Base-by-base conservation (phyloP, 78 protist species). In the Protostelium mycophagum region DNA sequence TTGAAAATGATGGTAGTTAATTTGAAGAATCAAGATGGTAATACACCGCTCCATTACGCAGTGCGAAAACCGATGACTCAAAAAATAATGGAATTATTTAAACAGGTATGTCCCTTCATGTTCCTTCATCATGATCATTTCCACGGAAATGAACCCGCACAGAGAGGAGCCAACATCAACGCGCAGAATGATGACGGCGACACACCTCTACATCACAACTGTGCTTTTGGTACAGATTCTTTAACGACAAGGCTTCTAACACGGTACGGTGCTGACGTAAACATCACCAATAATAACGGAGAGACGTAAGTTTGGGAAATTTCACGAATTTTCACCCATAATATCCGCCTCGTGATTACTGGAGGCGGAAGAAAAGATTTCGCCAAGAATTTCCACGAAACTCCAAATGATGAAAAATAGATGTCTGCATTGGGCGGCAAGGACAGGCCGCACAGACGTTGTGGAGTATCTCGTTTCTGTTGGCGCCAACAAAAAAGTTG, bases 11-110 rank as follows among this genome's bases (percentile, higher is more conserved):
- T 16, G 16, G 16, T 16, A 51, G 96, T 94, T 35, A 83, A 89
- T 36, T 38, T 84, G 37, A 37, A 38, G 34, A 94, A 94, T 37
- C 88, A 89, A 23, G 96, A 94, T 89, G 84, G 38, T 86, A 94
- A 94, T 35, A 86, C 96, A 34, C 93, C 95, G 37, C 93, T 94
- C 34, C 96, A 94, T 83, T 94, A 94, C 84, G 90, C 85, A 16
- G 73, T 51, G 31, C 73, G 73, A 5, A 51, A 16, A 16, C 73
- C 73, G 16, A 51, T 51, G 73, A 51, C 73, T 16, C 73, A 51
- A 51, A 5, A 51, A 16, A 51, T 51, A 5, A 25, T 51, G 73
- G 73, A 51, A 5, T 25, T 51, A 16, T 51, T 51, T 16, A 51
- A 51, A 51, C 73, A 51, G 73, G 73, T 51, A 16, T n/a, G n/a